Evolutionary conservation across 495 filamentous ascomycete genomes (phyloP).

Genomic region (Aspergillus conjunctus): DNA sequence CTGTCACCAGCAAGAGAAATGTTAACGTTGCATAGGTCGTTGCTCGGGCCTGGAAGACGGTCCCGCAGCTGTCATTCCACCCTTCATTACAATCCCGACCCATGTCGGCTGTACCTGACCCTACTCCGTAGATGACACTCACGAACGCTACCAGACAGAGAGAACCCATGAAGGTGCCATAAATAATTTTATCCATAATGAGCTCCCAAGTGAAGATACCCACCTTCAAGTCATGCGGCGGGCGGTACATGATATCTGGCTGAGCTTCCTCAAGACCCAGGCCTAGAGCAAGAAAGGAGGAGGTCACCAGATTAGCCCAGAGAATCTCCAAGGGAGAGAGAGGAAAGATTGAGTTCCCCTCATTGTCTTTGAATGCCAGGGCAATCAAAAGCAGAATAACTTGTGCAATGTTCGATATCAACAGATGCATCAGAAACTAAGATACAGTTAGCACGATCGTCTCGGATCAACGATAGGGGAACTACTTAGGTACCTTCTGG

Average conservation of each 20-base stretch:
- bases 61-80: slow-evolving; percentile 55
- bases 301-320: slow-evolving; percentile 80
- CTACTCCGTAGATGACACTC: slow-evolving; percentile 66
- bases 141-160: slow-evolving; percentile 69
- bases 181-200: slow-evolving; percentile 72
- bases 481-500: slow-evolving; percentile 57
- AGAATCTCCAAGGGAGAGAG: slow-evolving; percentile 74
- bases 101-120: slow-evolving; percentile 58
- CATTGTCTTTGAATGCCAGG: slow-evolving; percentile 67
- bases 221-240: slow-evolving; percentile 64
- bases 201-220: slow-evolving; percentile 75
- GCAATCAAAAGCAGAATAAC: slow-evolving; percentile 71
- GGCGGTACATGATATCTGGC: slow-evolving; percentile 68
- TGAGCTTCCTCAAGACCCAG: slow-evolving; percentile 71
- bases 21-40: slow-evolving; percentile 77
- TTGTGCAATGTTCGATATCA: slow-evolving; percentile 74
- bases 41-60: slow-evolving; percentile 74
- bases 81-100: slow-evolving; percentile 66
- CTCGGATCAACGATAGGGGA: background rate
- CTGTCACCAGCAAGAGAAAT: slow-evolving; percentile 70
- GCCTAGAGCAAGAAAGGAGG: slow-evolving; percentile 73
- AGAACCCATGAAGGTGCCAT: slow-evolving; percentile 68
- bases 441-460: background rate
- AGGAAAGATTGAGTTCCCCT: slow-evolving; percentile 70
- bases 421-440: slow-evolving; percentile 69